Evolutionary conservation across 169 alveolate genomes (phyloP), one percentile per base, ranked within the genome.

Genomic region (Plasmodium knowlesi): DNA sequence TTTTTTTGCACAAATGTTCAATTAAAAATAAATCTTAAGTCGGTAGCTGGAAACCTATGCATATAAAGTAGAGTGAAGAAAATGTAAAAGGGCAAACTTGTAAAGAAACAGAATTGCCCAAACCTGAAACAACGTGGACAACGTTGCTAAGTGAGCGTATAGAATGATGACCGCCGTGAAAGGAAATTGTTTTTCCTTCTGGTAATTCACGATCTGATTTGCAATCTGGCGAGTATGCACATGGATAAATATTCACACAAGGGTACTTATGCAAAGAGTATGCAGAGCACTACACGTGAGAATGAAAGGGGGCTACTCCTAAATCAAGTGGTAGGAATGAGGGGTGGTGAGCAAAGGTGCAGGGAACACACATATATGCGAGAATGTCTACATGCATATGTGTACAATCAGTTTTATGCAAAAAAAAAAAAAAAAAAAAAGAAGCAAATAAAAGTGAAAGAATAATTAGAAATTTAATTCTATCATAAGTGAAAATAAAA

Each of bases 11-110:
- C 25, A 79, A 43, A 41, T 32, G 39, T 79, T 79, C 85, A 79
- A 16, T 43, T 79, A 46, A 79, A 79, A 79, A 79, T 79, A 79
- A 79, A 79, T 43, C 85, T 79, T 79, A 79, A n/a, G n/a, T n/a
- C n/a, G n/a, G n/a, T n/a, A n/a, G n/a, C n/a, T 10, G 34, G 22
- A 5, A 16, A 57, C 73, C 5, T 16, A 2, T 57, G 73, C 30
- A 57, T n/a, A n/a, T n/a, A 12, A 4, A 22, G 22, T 54, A 19
- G n/a, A 54, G 25, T 16, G 25, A 25, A 1, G 71, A 16, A 19
- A 2, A 19, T 54, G 71, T 54, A 54, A 19, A 19, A 3, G 30
- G 30, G 28, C 0, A n/a, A 57, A 16, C 19, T 57, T 19, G 10
- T 19, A 57, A 32, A 32, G 39, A 32, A 32, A 32, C 30, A 8